These are phyloP conservation scores for Discostella stelligeroides DNA, from an alignment of 108 stramenopile species.

Conservation along the genomic window DNA sequence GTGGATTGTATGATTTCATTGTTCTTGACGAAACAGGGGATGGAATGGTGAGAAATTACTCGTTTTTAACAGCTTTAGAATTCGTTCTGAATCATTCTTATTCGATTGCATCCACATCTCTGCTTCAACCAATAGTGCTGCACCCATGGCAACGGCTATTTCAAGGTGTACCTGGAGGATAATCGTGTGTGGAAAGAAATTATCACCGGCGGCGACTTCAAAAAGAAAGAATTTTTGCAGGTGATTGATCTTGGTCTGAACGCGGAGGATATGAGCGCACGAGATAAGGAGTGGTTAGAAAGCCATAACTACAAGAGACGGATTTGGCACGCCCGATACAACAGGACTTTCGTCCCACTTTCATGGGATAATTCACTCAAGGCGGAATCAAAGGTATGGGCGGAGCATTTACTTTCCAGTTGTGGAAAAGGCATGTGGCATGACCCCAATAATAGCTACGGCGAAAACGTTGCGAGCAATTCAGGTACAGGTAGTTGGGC, in stretches of 20 bases:
- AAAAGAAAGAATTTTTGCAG: conserved; percentile 18
- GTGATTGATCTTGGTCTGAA: conserved; percentile 20
- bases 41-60: conserved; percentile 12
- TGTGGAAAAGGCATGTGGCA: conserved; percentile 47
- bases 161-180: conserved; percentile 15
- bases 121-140: conserved; percentile 4
- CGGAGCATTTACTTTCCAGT: conserved; percentile 22
- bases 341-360: conserved; percentile 24
- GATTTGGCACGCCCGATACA: conserved; percentile 17
- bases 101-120: neutral
- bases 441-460: conserved; percentile 36
- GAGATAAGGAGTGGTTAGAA: conserved; percentile 21
- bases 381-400: conserved; percentile 31
- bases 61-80: neutral
- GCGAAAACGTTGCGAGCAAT: conserved; percentile 44
- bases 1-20: conserved; percentile 20
- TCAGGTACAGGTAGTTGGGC: conserved; percentile 36
- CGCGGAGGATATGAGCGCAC: conserved; percentile 14
- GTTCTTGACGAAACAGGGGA: conserved; percentile 13
- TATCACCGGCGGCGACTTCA: conserved; percentile 19
- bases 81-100: neutral
- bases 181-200: conserved; percentile 20
- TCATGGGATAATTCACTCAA: conserved; percentile 29
- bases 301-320: conserved; percentile 22
- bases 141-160: conserved; percentile 17